Evolutionary conservation across 257 asterid genomes (phyloP), one percentile per base, ranked within the genome.

Genomic region (Solanum pennellii): DNA sequence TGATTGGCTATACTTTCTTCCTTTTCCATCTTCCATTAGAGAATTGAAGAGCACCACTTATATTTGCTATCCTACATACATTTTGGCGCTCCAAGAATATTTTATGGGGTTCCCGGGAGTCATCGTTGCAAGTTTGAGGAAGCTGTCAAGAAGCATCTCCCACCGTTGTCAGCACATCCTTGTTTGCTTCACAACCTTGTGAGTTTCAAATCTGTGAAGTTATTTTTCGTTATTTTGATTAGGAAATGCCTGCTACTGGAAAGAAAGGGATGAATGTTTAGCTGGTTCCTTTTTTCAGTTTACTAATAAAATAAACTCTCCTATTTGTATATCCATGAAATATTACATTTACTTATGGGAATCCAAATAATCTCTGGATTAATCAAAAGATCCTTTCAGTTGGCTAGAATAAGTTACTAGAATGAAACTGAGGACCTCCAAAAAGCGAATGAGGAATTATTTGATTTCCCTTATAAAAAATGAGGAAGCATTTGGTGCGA

Each of bases 61-160:
- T 95, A 95, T 89, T 95, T 95, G 14, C 89, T 97, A 77, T 91
- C 91, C 83, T 95, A 94, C 92, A 49, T 93, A 91, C 99, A 95
- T 91, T 83, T 89, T 88, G 98, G 98, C 45, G 92, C 93, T 86
- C 90, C 98, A 3, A 92, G 88, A 91, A 89, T 95, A 69, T 95
- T 94, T 95, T 95, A 95, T 89, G 92, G 93, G 80, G 77, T 97
- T 89, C 99, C 99, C 23, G 95, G 95, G 87, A 83, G 89, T 85
- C 92, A 92, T 86, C 85, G 89, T 90, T 88, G 91, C 93, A 93
- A 91, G 91, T 92, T 94, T 91, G 91, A 91, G 88, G 95, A 90
- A 91, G 87, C 94, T 74, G 91, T 90, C 84, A 94, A 87, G 87
- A 96, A 92, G 89, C 91, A 90, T 86, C 89, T 92, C 77, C 96